These are phyloP conservation scores for Stropharia rugosoannulata DNA, from an alignment of 768 basidiomycete genomes.

Conservation along the genomic window DNA sequence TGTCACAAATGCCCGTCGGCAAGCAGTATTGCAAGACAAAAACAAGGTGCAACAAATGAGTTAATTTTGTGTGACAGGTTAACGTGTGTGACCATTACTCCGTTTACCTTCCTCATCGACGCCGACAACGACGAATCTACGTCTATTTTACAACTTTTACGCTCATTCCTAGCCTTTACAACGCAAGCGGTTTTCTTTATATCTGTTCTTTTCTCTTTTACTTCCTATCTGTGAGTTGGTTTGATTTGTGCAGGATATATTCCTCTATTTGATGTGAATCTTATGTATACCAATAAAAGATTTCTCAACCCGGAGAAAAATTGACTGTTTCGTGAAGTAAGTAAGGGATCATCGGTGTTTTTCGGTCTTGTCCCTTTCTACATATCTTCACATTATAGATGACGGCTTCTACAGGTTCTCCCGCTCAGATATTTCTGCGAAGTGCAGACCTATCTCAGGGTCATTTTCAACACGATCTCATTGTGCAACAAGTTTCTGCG, in stretches of 20 bases:
- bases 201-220: background rate
- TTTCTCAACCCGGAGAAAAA: conserved; percentile 27
- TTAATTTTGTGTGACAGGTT: conserved; percentile 17
- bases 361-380: conserved; percentile 5
- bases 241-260: conserved; percentile 14
- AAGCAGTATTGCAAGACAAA: background rate
- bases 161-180: background rate
- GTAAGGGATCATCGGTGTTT: conserved; percentile 14
- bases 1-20: background rate
- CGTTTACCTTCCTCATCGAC: conserved; percentile 18
- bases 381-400: conserved; percentile 5
- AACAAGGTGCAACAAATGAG: conserved; percentile 3
- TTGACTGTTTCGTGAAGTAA: conserved; percentile 21
- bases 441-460: background rate
- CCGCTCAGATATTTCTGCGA: background rate
- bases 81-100: conserved; percentile 13
- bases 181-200: background rate
- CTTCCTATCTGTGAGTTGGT: conserved; percentile 9
- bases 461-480: background rate
- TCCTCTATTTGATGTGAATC: conserved; percentile 31
- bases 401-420: background rate
- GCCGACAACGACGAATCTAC: conserved; percentile 13
- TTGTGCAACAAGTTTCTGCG: background rate
- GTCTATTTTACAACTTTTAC: background rate
- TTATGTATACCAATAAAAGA: conserved; percentile 31